Evolutionary conservation across 805 yeast genomes (phyloP).

Genomic region (Kregervanrija fluxuum): DNA sequence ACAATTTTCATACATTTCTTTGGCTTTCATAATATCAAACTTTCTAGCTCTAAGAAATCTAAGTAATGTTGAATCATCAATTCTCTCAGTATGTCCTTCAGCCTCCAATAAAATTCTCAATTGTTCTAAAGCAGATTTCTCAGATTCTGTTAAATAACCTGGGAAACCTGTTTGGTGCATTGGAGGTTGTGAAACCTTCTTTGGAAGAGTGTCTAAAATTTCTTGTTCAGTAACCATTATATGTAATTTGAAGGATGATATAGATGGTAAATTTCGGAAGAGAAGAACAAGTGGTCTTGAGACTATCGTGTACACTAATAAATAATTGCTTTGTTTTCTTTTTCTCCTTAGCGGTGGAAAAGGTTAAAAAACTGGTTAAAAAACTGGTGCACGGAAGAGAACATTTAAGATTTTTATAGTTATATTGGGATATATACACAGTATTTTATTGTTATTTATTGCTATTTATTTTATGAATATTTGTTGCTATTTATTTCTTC

Average conservation of each 20-base stretch:
- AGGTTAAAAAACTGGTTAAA: too few relatives aligned
- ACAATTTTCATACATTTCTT: conserved; percentile 76
- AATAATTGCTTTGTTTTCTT: too few relatives aligned
- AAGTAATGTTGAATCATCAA: conserved; percentile 78
- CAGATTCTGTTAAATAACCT: conserved; percentile 67
- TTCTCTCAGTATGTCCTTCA: conserved; percentile 64
- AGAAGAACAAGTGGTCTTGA: too few relatives aligned
- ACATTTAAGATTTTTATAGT: too few relatives aligned
- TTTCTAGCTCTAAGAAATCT: conserved; percentile 94
- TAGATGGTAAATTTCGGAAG: too few relatives aligned
- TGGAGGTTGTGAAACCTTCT: conserved; percentile 50
- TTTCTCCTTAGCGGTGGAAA: too few relatives aligned
- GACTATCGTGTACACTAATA: too few relatives aligned
- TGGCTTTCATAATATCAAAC: conserved; percentile 75
- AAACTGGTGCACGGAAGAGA: too few relatives aligned
- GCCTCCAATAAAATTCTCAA: conserved; percentile 52
- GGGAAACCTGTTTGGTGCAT: conserved; percentile 64
- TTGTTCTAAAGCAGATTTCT: conserved; percentile 49
- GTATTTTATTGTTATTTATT: too few relatives aligned
- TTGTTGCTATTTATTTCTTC: too few relatives aligned
- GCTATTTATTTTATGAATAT: too few relatives aligned
- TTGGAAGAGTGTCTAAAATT: conserved; percentile 22
- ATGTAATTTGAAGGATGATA: not conserved
- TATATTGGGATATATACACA: too few relatives aligned
- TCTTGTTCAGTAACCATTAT: conserved; percentile 21